Evolutionary conservation across 2,329 filamentous ascomycete genomes (phyloP), one percentile per base, ranked within the genome.

Genomic region (Aschersonia sp.): DNA sequence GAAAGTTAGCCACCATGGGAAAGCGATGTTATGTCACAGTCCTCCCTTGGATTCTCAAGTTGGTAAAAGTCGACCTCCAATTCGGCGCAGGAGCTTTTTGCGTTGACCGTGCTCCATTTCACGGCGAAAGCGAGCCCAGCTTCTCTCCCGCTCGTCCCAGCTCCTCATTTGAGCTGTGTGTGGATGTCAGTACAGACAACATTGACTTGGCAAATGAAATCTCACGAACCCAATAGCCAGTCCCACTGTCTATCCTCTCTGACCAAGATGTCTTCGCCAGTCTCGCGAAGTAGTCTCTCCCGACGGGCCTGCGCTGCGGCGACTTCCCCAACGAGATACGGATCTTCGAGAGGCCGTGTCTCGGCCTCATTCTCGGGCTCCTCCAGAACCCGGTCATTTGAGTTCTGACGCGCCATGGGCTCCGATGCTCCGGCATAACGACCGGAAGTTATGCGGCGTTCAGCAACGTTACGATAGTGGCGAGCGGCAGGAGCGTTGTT

Each of bases 251-350:
- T 65, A 53, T 81, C 75, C 62, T 82, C 77, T 32, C 69, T 65
- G 43, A 74, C 61, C 48, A 83, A 62, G 42, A 78, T 62, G 50
- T 77, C 75, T 30, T 74, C 73, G 1, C 70, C 70, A 40, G 67
- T 70, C 62, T 82, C 74, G 47, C 73, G 65, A n/a, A 70, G 70
- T 31, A 82, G 60, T 51, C 81, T 69, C 56, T 77, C 75, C n/a
- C 65, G 63, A 43, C 77, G 68, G 5, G 79, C 78, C 51, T 70
- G 62, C 7, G 69, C 67, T 2, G 82, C 82, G 3, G 80, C 81
- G 46, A 72, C 71, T 62, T 84, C 80, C 35, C 82, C 82, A 2
- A 85, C 82, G 7, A 85, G 65, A 49, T 80, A 73, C 0, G 80
- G 81, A 53, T 85, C 82, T 61, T 85, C 82, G 20, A 81, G 68